These are phyloP conservation scores for Sphagnum tenellum DNA, from an alignment of 225 moss, liverwort and hornwort genomes.

Conservation along the genomic window DNA sequence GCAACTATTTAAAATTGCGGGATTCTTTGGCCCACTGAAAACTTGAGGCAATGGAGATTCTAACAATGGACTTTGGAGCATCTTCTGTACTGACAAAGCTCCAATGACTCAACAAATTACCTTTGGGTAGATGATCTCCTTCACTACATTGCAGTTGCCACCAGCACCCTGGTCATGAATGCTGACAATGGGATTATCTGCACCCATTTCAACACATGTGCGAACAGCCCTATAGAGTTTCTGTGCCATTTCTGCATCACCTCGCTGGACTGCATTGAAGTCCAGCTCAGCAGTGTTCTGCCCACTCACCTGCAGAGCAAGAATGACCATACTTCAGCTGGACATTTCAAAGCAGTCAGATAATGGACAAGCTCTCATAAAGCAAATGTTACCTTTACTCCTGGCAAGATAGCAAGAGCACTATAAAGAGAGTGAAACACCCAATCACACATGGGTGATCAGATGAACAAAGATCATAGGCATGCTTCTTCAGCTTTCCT, in stretches of 20 bases:
- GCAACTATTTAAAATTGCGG: too few species aligned
- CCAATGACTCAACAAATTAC: slow-evolving; percentile 16
- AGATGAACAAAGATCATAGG: too few species aligned
- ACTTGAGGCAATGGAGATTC: too few species aligned
- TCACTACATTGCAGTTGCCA: slow-evolving; percentile 97
- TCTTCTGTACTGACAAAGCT: neutral
- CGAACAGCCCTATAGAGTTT: slow-evolving; percentile 96
- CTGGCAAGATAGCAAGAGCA: too few species aligned
- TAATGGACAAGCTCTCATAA: neutral
- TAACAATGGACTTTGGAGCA: too few species aligned
- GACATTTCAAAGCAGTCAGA: neutral
- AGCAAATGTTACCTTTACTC: too few species aligned
- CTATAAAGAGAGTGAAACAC: too few species aligned
- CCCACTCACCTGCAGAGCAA: slow-evolving; percentile 66
- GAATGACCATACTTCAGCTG: neutral
- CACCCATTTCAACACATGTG: slow-evolving; percentile 96
- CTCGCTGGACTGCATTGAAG: slow-evolving; percentile 98
- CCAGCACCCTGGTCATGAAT: slow-evolving; percentile 99
- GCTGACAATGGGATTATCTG: slow-evolving; percentile 85
- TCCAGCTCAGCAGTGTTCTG: slow-evolving; percentile 93
- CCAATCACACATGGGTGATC: too few species aligned
- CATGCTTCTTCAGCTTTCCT: too few species aligned
- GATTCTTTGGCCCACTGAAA: too few species aligned
- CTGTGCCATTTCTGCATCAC: slow-evolving; percentile 99
- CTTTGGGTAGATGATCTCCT: slow-evolving; percentile 93